Evolutionary conservation across 805 yeast species (phyloP).

Genomic region (Jamesozyma spencerorum): DNA sequence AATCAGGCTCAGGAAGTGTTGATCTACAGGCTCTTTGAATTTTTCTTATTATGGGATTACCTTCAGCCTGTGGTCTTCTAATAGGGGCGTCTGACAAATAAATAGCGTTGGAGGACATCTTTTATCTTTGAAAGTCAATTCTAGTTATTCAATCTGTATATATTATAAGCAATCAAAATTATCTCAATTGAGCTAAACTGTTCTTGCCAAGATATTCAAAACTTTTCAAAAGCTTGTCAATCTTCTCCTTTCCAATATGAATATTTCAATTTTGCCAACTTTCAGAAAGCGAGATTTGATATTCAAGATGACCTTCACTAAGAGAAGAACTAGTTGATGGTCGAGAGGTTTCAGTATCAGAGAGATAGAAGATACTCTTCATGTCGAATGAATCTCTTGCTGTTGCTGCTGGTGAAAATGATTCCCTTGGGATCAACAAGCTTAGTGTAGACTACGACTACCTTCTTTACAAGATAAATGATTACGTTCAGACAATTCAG

Average conservation of each 20-base stretch:
- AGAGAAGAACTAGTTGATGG: no score
- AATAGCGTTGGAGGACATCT: constrained; percentile 24
- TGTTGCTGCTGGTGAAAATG: constrained; percentile 20
- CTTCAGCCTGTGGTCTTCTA: constrained; percentile 23
- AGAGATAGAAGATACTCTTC: neutral
- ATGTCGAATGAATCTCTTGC: constrained; percentile 1
- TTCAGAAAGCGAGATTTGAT: no score
- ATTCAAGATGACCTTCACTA: no score
- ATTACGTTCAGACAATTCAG: constrained; percentile 41
- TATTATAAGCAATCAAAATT: no score
- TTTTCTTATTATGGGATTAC: constrained; percentile 34
- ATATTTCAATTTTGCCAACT: no score
- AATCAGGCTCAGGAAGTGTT: constrained; percentile 73
- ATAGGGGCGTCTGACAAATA: constrained; percentile 29
- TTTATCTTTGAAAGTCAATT: neutral
- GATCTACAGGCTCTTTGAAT: constrained; percentile 79
- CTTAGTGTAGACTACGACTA: constrained; percentile 58
- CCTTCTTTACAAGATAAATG: constrained; percentile 51
- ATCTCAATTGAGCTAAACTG: no score
- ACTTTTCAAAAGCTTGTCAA: no score
- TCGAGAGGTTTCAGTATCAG: no score
- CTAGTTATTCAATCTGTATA: neutral
- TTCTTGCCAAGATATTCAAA: no score
- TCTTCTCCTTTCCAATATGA: no score
- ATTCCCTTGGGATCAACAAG: constrained; percentile 54